Evolutionary conservation across 805 yeast genomes (phyloP).

Genomic region (Pichia sporocuriosa): DNA sequence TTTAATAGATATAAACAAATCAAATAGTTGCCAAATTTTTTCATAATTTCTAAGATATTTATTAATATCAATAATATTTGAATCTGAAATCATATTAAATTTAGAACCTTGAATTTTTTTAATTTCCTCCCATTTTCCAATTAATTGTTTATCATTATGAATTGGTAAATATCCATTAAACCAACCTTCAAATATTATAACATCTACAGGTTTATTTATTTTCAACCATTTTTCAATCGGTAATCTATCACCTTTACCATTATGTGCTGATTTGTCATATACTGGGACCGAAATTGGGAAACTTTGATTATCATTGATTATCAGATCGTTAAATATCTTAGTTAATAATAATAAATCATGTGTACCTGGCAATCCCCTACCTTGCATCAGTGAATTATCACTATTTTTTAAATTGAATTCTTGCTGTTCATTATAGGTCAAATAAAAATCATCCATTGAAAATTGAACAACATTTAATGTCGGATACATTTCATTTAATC

Average conservation of each 20-base stretch:
- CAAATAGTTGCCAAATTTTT: slow-evolving; percentile 49
- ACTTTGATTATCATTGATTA: slow-evolving; percentile 18
- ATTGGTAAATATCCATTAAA: slow-evolving; percentile 66
- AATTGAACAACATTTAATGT: slow-evolving; percentile 37
- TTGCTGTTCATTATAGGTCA: slow-evolving; percentile 56
- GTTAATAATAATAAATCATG: slow-evolving; percentile 59
- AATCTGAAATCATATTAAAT: slow-evolving; percentile 15
- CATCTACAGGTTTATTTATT: slow-evolving; percentile 39
- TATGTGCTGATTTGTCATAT: slow-evolving; percentile 68
- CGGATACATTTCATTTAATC: slow-evolving; percentile 33
- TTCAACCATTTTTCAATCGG: slow-evolving; percentile 34
- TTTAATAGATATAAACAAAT: slow-evolving; percentile 53
- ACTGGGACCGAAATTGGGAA: slow-evolving; percentile 42
- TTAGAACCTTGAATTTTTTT: slow-evolving; percentile 14
- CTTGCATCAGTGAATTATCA: slow-evolving; percentile 43
- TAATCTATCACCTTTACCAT: slow-evolving; percentile 76
- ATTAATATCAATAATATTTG: slow-evolving; percentile 40
- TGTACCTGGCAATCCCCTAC: slow-evolving; percentile 92
- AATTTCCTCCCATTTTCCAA: slow-evolving; percentile 23
- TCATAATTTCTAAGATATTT: slow-evolving; percentile 43
- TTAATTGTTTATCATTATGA: slow-evolving; percentile 25
- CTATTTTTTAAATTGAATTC: slow-evolving; percentile 34
- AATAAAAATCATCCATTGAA: slow-evolving; percentile 84
- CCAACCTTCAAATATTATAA: slow-evolving; percentile 91
- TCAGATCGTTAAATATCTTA: slow-evolving; percentile 30